Evolutionary conservation across 257 asterid genomes (phyloP).

Genomic region (Fraxinus pennsylvanica): DNA sequence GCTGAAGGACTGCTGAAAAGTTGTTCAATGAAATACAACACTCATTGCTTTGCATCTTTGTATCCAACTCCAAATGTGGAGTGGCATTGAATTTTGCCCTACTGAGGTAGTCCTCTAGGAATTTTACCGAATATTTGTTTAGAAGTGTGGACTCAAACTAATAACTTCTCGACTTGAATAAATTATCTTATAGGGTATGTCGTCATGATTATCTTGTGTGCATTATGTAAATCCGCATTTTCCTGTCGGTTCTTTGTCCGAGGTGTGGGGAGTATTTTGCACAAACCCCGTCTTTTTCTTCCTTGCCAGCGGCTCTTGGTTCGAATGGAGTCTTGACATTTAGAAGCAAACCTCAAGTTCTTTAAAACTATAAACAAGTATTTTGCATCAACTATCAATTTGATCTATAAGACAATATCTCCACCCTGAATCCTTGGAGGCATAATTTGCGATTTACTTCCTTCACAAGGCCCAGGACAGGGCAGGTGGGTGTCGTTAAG

Average conservation of each 20-base stretch:
- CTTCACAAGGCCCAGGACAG: too few species aligned
- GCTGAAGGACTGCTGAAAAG: constrained; percentile 37
- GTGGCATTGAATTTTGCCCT: constrained; percentile 78
- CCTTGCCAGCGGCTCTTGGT: neutral
- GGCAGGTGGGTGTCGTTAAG: too few species aligned
- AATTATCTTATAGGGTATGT: constrained; percentile 34
- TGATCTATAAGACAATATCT: too few species aligned
- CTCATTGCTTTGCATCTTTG: constrained; percentile 27
- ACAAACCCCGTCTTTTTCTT: neutral
- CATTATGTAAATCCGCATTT: neutral
- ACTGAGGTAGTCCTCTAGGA: constrained; percentile 48
- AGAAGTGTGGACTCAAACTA: constrained; percentile 47
- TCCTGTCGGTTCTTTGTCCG: too few species aligned
- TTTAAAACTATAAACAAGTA: too few species aligned
- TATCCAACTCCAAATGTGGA: constrained; percentile 32
- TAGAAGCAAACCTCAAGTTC: too few species aligned
- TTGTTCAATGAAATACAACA: constrained; percentile 1
- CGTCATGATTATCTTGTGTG: neutral
- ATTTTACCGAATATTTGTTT: constrained; percentile 47
- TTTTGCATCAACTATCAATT: too few species aligned
- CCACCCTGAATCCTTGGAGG: too few species aligned
- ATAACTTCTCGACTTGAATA: constrained; percentile 58
- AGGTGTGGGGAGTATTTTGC: neutral
- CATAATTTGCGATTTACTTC: too few species aligned
- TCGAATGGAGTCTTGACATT: neutral